Percentiles rank a stretch among this genome's conserved stretches.
Evolutionary conservation across 768 basidiomycete species (phyloP).

Genomic region (Mycena indigotica): DNA sequence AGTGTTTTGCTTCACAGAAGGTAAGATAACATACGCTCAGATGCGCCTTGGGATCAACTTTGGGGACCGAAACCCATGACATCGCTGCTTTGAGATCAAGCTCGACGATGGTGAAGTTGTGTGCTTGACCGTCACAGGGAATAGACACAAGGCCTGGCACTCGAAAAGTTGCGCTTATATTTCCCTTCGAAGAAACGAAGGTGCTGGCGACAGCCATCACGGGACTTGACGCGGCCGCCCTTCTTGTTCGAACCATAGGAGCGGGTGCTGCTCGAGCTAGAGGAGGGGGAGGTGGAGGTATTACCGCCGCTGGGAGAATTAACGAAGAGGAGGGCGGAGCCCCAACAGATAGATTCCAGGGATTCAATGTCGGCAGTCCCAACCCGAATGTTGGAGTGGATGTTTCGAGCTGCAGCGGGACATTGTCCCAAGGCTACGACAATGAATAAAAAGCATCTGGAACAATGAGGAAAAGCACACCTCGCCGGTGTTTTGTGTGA

Average conservation of each 20-base stretch:
- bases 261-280: not conserved
- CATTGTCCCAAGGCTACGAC: constrained; percentile 39
- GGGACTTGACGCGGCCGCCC: not conserved
- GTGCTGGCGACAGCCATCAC: constrained; percentile 1
- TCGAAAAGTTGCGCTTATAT: constrained; percentile 35
- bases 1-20: not conserved
- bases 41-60: constrained; percentile 35
- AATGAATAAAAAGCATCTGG: not conserved
- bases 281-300: not conserved
- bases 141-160: constrained; percentile 37
- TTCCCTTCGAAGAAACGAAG: constrained; percentile 30
- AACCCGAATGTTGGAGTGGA: constrained; percentile 40
- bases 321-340: not conserved
- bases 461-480: constrained; percentile 19
- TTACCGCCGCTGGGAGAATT: not conserved
- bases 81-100: constrained; percentile 35
- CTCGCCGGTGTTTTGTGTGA: constrained; percentile 44
- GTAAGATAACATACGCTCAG: constrained; percentile 28
- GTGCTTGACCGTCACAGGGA: constrained; percentile 32
- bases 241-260: not conserved
- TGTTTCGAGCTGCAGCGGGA: constrained; percentile 42
- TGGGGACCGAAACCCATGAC: constrained; percentile 41
- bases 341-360: constrained; percentile 33
- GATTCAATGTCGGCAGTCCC: constrained; percentile 32
- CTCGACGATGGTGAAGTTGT: constrained; percentile 36